Percentiles rank a stretch among this genome's conserved stretches.
These are phyloP conservation scores for Penicilliopsis zonata DNA, from an alignment of 495 filamentous ascomycete species.

Conservation along the genomic window DNA sequence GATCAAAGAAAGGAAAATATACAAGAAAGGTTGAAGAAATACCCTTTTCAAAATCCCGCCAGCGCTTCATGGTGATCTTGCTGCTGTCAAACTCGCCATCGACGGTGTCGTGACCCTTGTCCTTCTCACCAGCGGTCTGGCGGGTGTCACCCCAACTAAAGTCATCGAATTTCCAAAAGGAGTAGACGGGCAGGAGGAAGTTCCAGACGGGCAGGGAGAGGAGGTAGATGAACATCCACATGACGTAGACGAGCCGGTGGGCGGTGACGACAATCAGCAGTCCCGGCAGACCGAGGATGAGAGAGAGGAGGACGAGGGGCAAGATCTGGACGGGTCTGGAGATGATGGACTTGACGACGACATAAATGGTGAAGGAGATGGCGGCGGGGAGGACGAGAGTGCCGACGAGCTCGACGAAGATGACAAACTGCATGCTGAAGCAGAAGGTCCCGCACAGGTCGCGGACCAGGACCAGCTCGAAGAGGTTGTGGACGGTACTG, in stretches of 20 bases:
- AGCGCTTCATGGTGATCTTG: conserved; percentile 97
- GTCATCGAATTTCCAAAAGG: conserved; percentile 99
- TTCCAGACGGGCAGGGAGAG: conserved; percentile 95
- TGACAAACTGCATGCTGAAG: conserved; percentile 99
- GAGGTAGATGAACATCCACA: conserved; percentile 97
- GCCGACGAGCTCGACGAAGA: conserved; percentile 91
- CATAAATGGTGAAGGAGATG: conserved; percentile 93
- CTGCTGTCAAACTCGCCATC: conserved; percentile 96
- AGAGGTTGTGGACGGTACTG: conserved; percentile 96
- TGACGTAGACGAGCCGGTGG: conserved; percentile 84
- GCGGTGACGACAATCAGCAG: conserved; percentile 91
- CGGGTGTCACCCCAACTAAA: conserved; percentile 99
- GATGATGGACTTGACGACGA: conserved; percentile 82
- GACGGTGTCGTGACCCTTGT: conserved; percentile 66
- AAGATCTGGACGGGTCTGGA: conserved; percentile 78
- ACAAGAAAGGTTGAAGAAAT: too few relatives aligned
- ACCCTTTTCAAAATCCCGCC: conserved; percentile 92
- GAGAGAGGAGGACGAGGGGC: conserved; percentile 75
- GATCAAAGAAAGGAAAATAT: neutral
- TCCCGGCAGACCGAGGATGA: conserved; percentile 90
- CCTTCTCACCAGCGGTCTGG: conserved; percentile 87
- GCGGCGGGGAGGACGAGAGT: conserved; percentile 92
- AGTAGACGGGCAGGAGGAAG: conserved; percentile 85
- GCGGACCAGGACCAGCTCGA: conserved; percentile 90
- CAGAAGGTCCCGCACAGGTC: conserved; percentile 99